Evolutionary conservation across 208 protist species (phyloP).

Genomic region (Balamuthia mandrillaris): DNA sequence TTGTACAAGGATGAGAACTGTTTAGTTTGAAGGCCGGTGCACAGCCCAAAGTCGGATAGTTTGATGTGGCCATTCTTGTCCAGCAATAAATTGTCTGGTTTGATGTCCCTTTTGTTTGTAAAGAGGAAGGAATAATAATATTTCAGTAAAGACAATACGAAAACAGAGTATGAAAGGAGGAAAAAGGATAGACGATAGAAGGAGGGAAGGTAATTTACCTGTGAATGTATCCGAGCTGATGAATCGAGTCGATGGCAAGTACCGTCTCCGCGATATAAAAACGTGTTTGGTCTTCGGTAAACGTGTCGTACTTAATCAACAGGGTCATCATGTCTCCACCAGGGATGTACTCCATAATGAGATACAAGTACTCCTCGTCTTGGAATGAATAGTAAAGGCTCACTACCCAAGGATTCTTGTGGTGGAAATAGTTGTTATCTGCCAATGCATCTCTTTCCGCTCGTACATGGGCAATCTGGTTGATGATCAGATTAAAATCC

Average conservation of each 20-base stretch:
- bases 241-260: conserved; percentile 83
- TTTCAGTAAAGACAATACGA: conserved; percentile 28
- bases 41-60: conserved; percentile 94
- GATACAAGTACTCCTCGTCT: conserved; percentile 82
- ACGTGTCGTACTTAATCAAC: conserved; percentile 85
- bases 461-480: conserved; percentile 77
- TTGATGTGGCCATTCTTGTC: conserved; percentile 92
- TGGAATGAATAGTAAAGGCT: conserved; percentile 82
- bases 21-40: conserved; percentile 62
- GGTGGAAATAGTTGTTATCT: no score
- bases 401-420: conserved; percentile 79
- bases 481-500: background rate
- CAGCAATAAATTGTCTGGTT: conserved; percentile 97
- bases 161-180: background rate
- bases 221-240: conserved; percentile 78
- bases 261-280: conserved; percentile 77
- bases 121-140: conserved; percentile 25
- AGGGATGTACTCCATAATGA: conserved; percentile 90
- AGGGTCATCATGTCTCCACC: conserved; percentile 92
- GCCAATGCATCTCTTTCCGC: conserved; percentile 78
- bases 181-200: background rate
- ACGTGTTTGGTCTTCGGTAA: conserved; percentile 74
- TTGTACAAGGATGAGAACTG: conserved; percentile 15
- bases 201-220: conserved; percentile 18
- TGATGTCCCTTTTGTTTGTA: conserved; percentile 84